Conservation (phyloP, 1,139 yeast genomes). For the Debaryomyces coudertii region DNA sequence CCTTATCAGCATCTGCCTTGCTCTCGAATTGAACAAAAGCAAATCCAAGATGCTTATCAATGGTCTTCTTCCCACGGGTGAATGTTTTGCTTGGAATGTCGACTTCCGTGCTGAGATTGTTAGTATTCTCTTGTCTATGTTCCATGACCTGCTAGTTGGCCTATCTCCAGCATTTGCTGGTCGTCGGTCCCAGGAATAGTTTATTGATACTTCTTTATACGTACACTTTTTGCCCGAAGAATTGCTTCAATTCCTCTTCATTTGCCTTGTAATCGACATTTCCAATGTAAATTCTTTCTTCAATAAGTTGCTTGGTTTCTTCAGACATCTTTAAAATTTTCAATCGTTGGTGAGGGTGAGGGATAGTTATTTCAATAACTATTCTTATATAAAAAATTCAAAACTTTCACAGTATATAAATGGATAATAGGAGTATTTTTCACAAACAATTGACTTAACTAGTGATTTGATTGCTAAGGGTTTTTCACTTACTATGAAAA, state of each 20-base stretch:
- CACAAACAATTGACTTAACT: conserved; percentile 13
- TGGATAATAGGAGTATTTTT: conserved; percentile 8
- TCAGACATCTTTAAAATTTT: conserved; percentile 22
- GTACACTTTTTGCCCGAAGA: conserved; percentile 44
- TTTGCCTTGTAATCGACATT: conserved; percentile 56
- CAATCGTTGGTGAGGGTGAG: conserved; percentile 5
- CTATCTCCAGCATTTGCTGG: not conserved
- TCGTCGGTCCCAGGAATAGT: not conserved
- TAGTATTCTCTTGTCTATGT: conserved; percentile 10
- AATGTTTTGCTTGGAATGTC: conserved; percentile 46
- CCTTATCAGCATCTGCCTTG: conserved; percentile 53
- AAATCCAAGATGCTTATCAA: conserved; percentile 51
- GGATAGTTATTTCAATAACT: conserved; percentile 8
- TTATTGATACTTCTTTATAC: conserved; percentile 17
- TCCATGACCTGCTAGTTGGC: not conserved
- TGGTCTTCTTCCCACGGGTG: conserved; percentile 35
- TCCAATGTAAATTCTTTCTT: conserved; percentile 53
- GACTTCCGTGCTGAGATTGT: conserved; percentile 30
- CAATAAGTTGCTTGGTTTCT: conserved; percentile 27
- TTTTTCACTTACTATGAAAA: conserved; percentile 2
- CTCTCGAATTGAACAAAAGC: conserved; percentile 56
- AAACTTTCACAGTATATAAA: conserved; percentile 8
- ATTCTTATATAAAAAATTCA: conserved; percentile 4
- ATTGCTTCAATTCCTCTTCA: conserved; percentile 52
- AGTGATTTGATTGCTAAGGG: conserved; percentile 13